Conservation (phyloP, 2,329 filamentous ascomycete genomes). For the Trichophyton simii region DNA sequence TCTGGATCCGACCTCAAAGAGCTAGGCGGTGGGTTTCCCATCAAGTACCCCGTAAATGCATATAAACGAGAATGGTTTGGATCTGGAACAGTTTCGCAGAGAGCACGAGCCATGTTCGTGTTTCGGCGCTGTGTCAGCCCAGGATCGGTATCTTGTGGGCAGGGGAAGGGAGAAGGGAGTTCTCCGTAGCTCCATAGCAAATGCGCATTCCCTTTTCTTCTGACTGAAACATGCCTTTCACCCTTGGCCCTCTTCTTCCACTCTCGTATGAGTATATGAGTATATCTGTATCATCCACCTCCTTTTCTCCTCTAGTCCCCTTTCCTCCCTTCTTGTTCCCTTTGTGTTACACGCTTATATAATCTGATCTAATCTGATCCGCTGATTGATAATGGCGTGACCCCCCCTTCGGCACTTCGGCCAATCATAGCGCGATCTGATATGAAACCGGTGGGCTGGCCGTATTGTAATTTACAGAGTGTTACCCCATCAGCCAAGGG, state of each 20-base stretch:
- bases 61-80: background rate
- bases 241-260: background rate
- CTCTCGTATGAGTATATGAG: background rate
- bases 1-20: too few species aligned
- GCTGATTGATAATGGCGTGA: constrained; percentile 9
- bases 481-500: background rate
- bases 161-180: background rate
- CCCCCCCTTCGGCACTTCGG: background rate
- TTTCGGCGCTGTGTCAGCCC: background rate
- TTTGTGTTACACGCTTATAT: background rate
- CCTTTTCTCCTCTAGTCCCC: background rate
- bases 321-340: background rate
- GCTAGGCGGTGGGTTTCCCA: too few species aligned
- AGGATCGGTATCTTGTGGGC: background rate
- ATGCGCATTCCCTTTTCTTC: background rate
- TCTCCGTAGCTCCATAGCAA: background rate
- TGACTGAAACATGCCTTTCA: background rate
- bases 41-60: background rate
- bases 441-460: background rate
- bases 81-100: background rate
- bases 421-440: background rate
- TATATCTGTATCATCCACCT: background rate
- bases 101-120: background rate
- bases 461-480: background rate
- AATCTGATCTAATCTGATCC: constrained; percentile 12